Percentiles rank a stretch among this genome's conserved stretches.
phyloP scores from a whole-genome alignment of 768 basidiomycete species.

The Lentinula sp. region DNA sequence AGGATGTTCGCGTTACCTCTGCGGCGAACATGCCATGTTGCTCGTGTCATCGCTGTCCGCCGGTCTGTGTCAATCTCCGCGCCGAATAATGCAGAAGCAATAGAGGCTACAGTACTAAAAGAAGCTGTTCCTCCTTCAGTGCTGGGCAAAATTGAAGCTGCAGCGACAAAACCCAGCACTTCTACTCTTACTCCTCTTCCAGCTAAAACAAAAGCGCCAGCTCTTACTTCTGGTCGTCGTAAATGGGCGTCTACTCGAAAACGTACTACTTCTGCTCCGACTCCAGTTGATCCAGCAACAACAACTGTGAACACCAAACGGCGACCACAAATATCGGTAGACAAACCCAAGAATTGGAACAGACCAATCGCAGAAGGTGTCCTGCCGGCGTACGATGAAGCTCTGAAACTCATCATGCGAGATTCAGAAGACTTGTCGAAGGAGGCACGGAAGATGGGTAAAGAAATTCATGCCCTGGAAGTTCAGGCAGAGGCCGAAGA shows the following conservation, averaged over 20 bases:
- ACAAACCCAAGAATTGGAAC: constrained; percentile 57
- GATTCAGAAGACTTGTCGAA: constrained; percentile 50
- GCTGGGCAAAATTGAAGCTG: neutral
- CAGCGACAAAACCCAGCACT: neutral
- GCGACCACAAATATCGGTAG: constrained; percentile 45
- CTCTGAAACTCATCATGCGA: constrained; percentile 58
- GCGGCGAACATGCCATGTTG: neutral
- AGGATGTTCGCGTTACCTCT: neutral
- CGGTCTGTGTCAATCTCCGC: neutral
- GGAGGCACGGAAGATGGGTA: constrained; percentile 35
- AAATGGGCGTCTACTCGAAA: neutral
- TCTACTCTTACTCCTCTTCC: neutral
- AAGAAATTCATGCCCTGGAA: constrained; percentile 21
- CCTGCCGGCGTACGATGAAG: constrained; percentile 80
- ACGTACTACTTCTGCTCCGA: neutral
- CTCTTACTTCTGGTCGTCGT: neutral
- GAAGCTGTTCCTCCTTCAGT: neutral
- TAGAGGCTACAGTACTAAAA: neutral
- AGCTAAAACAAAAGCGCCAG: neutral
- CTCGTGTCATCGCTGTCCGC: neutral
- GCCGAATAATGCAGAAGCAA: neutral
- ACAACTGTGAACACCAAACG: neutral
- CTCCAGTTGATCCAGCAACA: neutral
- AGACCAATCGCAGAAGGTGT: constrained; percentile 55
- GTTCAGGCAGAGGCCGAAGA: constrained; percentile 14